Evolutionary conservation across 257 asterid genomes (phyloP).

Genomic region (Pogostemon cablin): DNA sequence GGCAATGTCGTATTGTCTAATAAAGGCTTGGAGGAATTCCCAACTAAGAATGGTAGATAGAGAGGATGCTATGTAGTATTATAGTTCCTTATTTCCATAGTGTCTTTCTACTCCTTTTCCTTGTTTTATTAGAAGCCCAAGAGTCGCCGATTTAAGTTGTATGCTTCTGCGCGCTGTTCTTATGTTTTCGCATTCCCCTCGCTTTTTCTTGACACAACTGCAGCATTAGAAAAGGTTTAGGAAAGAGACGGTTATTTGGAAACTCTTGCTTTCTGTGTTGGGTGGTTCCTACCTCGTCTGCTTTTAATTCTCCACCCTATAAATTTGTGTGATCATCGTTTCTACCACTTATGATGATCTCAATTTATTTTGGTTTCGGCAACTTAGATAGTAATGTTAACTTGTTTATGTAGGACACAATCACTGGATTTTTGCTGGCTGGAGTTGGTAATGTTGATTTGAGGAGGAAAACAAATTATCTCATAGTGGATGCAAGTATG

Average conservation of each 20-base stretch:
- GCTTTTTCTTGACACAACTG: slow-evolving; percentile 36
- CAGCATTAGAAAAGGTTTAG: slow-evolving; percentile 24
- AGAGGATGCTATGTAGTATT: too few species aligned
- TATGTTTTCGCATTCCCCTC: slow-evolving; percentile 74
- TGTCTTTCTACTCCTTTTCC: slow-evolving; percentile 89
- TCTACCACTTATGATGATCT: slow-evolving; percentile 78
- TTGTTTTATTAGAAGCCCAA: slow-evolving; percentile 86
- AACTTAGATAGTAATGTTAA: slow-evolving; percentile 27
- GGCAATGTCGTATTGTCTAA: too few species aligned
- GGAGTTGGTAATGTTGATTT: slow-evolving; percentile 98
- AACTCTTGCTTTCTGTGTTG: slow-evolving; percentile 37
- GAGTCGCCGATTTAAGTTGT: slow-evolving; percentile 81
- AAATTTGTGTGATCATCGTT: slow-evolving; percentile 63
- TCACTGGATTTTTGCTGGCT: slow-evolving; percentile 91
- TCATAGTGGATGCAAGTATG: slow-evolving; percentile 93
- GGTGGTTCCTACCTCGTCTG: slow-evolving; percentile 69
- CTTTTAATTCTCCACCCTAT: slow-evolving; percentile 64
- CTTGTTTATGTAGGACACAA: slow-evolving; percentile 66
- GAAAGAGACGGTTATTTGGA: slow-evolving; percentile 32
- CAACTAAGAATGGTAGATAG: too few species aligned
- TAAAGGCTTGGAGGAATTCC: too few species aligned
- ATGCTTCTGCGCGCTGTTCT: slow-evolving; percentile 57
- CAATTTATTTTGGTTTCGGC: slow-evolving; percentile 32
- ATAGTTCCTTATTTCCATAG: slow-evolving; percentile 32
- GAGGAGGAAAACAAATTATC: slow-evolving; percentile 93